Base-by-base conservation (phyloP, 2,329 filamentous ascomycete species). In the Penicillium sp. region DNA sequence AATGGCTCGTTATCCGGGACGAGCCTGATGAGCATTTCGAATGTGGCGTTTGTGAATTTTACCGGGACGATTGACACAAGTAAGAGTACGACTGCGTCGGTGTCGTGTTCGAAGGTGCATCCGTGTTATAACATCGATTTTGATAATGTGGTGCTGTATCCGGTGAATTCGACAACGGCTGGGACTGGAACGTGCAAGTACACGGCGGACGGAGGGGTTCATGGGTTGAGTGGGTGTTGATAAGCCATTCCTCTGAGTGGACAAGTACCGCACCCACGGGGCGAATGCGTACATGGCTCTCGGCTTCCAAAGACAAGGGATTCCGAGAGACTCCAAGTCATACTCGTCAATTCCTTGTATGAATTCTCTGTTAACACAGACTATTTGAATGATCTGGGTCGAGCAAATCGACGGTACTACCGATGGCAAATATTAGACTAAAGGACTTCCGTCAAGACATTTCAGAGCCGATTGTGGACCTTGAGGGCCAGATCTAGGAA, bases 91-190 rank as follows among this genome's bases (percentile, higher is more conserved):
- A 78, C 75, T 6, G 77, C 78, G 4, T 74, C 71, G n/a, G 74
- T 85, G 0, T 80, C 77, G 43, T 85, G 83, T 65, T 81, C 78
- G 1, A 76, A 72, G 0, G 71, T 77, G n/a, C 67, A 84, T 54
- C 82, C 82, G 4, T 86, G 83, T 66, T 83, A 78, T 69, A 79
- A 82, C 64, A 82, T 85, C 59, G 73, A 73, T 3, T 80, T 81
- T 64, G 73, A 81, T 52, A 78, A 81, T 66, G 68, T 81, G 26
- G 70, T 70, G 4, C 53, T 81, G 38, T 73, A 68, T 35, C 72
- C 69, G 14, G 58, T 71, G 57, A 78, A 78, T 60, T 64, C 62
- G 40, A 76, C 75, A 11, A 69, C 65, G 10, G 70, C 68, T 13
- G 76, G 71, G 13, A 69, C 59, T 25, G 76, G 71, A 3, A 74